These are phyloP conservation scores for Kwoniella europaea DNA, from an alignment of 768 basidiomycete species.

Conservation along the genomic window DNA sequence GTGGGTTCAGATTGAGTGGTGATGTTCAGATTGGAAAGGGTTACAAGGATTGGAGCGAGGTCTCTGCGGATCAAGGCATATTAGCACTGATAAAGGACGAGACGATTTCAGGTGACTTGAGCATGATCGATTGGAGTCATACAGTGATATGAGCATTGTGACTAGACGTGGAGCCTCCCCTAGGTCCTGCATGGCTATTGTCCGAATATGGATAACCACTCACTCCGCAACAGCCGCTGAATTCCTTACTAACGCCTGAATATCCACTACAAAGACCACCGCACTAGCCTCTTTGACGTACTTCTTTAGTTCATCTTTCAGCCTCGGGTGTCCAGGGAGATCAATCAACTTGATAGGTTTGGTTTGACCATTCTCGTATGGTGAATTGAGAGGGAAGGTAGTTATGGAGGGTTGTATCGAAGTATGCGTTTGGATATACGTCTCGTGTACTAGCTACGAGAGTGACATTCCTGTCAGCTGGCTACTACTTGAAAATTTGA, in stretches of 20 bases:
- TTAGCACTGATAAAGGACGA: background rate
- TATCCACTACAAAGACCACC: conserved; percentile 54
- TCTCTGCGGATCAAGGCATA: conserved; percentile 32
- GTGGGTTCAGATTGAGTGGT: conserved; percentile 21
- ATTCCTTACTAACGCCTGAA: conserved; percentile 47
- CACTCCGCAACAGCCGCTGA: conserved; percentile 51
- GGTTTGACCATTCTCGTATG: conserved; percentile 12
- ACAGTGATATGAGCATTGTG: no score
- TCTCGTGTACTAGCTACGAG: conserved; percentile 44
- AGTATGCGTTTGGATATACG: conserved; percentile 47
- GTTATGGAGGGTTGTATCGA: conserved; percentile 44
- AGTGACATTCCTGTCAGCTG: background rate
- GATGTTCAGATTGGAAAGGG: conserved; percentile 35
- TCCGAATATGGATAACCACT: conserved; percentile 19
- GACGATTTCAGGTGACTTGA: background rate
- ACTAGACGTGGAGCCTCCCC: no score
- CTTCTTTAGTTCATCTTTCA: conserved; percentile 43
- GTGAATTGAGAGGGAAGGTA: conserved; percentile 36
- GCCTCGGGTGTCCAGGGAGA: conserved; percentile 55
- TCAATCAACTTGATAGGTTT: conserved; percentile 45
- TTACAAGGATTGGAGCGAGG: conserved; percentile 43
- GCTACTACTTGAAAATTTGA: background rate
- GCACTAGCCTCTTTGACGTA: conserved; percentile 36
- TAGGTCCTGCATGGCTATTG: no score
- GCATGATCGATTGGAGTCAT: background rate